Conservation (phyloP, 768 basidiomycete genomes). For the Cyclocybe cylindracea region DNA sequence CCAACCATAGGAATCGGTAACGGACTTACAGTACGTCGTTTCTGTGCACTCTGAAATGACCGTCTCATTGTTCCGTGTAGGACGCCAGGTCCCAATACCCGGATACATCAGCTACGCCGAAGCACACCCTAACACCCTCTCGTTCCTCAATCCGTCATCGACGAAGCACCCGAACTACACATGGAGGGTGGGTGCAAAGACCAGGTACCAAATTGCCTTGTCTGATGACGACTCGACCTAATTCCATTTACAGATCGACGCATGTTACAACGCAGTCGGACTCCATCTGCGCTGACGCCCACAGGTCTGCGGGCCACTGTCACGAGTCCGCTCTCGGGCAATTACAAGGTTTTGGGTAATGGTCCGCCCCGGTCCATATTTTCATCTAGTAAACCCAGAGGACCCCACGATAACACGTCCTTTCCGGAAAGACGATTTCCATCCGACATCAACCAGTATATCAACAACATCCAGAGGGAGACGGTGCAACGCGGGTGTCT, state of each 20-base stretch:
- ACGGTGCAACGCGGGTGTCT: constrained; percentile 46
- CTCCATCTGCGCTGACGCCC: constrained; percentile 55
- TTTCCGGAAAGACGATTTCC: constrained; percentile 46
- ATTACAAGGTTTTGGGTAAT: no score
- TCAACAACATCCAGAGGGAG: constrained; percentile 29
- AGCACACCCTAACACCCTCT: constrained; percentile 59
- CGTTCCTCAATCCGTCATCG: constrained; percentile 43
- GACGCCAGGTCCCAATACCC: constrained; percentile 45
- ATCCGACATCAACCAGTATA: constrained; percentile 34
- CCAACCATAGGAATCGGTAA: constrained; percentile 66
- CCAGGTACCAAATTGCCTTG: constrained; percentile 31
- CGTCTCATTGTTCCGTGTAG: not conserved
- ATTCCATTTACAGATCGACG: constrained; percentile 41
- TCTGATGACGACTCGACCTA: not conserved
- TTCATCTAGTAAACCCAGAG: not conserved
- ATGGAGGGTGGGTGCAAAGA: constrained; percentile 48
- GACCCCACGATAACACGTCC: constrained; percentile 39
- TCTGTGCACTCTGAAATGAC: not conserved
- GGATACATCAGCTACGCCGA: constrained; percentile 57
- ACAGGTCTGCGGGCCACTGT: constrained; percentile 59
- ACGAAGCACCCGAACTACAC: constrained; percentile 44
- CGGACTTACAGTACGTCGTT: constrained; percentile 52
- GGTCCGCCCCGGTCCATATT: not conserved
- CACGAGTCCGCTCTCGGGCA: constrained; percentile 52
- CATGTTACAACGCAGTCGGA: constrained; percentile 52